phyloP scores from a whole-genome alignment of 441 rosid species.

The Corymbia citriodora region DNA sequence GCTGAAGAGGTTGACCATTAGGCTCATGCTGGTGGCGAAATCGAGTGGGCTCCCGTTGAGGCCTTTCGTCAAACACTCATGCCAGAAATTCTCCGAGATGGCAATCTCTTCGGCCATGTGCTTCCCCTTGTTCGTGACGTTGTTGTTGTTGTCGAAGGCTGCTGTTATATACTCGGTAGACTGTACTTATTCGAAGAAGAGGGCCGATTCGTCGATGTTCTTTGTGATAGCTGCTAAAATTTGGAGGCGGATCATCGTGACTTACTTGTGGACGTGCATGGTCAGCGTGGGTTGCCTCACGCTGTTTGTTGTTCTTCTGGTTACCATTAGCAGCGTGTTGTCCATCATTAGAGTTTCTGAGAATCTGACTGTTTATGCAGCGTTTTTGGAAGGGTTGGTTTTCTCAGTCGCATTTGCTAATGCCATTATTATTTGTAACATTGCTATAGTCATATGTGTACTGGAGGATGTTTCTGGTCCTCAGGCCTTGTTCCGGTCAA shows the following conservation, averaged over 20 bases:
- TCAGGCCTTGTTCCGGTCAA: constrained; percentile 57
- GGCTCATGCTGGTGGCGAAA: constrained; percentile 60
- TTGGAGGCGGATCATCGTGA: constrained; percentile 61
- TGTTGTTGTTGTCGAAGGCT: constrained; percentile 57
- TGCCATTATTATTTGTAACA: constrained; percentile 64
- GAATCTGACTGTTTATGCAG: constrained; percentile 50
- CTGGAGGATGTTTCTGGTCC: constrained; percentile 88
- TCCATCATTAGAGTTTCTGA: constrained; percentile 53
- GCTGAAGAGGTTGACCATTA: constrained; percentile 47
- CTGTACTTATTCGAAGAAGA: constrained; percentile 58
- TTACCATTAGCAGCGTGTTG: constrained; percentile 42
- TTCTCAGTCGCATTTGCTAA: constrained; percentile 84
- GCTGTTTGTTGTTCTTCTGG: constrained; percentile 56
- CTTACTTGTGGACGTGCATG: constrained; percentile 66
- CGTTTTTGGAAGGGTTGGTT: constrained; percentile 43
- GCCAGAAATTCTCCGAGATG: constrained; percentile 64
- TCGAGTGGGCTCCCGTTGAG: constrained; percentile 68
- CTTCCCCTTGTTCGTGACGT: constrained; percentile 67
- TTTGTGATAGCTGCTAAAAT: constrained; percentile 35
- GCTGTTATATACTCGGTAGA: constrained; percentile 79
- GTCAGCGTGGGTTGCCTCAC: constrained; percentile 56
- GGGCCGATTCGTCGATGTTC: constrained; percentile 44
- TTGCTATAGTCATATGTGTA: constrained; percentile 65
- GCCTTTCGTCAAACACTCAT: constrained; percentile 56
- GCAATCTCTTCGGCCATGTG: constrained; percentile 59